Conservation (phyloP, 2,329 filamentous ascomycete genomes). For the Colletotrichum euphorbiae region DNA sequence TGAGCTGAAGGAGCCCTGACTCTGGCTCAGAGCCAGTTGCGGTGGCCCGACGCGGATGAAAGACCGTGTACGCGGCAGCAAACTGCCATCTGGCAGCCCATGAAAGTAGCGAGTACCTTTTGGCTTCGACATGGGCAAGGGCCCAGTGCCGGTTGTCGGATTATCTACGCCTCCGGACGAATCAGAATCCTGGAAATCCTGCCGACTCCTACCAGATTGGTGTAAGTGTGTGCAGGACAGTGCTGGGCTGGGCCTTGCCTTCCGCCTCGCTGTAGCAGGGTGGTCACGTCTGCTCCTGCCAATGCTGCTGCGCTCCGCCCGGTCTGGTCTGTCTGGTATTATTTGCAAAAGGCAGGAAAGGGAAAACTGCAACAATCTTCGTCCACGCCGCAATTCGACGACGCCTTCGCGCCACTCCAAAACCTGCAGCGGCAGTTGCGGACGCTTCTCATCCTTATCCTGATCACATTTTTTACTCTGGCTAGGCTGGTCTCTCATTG, state of each 20-base stretch:
- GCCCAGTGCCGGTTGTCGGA: slow-evolving; percentile 44
- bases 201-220: slow-evolving; percentile 44
- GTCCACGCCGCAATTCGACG: slow-evolving; percentile 27
- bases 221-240: slow-evolving; percentile 42
- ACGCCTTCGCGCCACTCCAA: slow-evolving; percentile 28
- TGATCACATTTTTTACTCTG: slow-evolving; percentile 18
- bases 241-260: slow-evolving; percentile 40
- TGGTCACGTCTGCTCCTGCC: slow-evolving; percentile 39
- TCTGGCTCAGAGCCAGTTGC: slow-evolving; percentile 5
- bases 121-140: slow-evolving; percentile 18
- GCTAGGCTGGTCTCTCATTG: slow-evolving; percentile 26
- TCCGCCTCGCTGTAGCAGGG: slow-evolving; percentile 40
- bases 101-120: slow-evolving; percentile 28
- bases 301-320: slow-evolving; percentile 28
- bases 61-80: neutral
- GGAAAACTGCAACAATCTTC: slow-evolving; percentile 36
- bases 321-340: slow-evolving; percentile 33
- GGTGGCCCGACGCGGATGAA: neutral
- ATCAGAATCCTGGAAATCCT: slow-evolving; percentile 40
- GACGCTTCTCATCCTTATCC: slow-evolving; percentile 15
- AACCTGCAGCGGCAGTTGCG: slow-evolving; percentile 26
- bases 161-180: slow-evolving; percentile 47
- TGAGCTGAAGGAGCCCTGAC: neutral
- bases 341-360: slow-evolving; percentile 40
- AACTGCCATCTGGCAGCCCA: slow-evolving; percentile 24